Evolutionary conservation across 257 asterid species (phyloP).

Genomic region (Capsicum chinense): DNA sequence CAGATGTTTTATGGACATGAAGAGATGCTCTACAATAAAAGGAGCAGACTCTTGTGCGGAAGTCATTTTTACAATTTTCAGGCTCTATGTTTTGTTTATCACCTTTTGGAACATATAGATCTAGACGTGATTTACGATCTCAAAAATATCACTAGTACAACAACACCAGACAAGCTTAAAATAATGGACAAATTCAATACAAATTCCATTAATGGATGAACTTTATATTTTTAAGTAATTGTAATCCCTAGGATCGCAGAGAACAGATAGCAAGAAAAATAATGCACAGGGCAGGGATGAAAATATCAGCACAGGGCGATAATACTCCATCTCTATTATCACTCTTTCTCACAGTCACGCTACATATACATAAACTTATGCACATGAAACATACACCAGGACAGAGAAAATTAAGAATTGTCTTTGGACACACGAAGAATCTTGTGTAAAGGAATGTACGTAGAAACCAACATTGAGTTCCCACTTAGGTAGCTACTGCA

Average conservation of each 20-base stretch:
- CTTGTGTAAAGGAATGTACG: neutral
- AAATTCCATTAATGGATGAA: neutral
- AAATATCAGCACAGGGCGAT: neutral
- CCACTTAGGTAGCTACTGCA: neutral
- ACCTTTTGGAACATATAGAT: slow-evolving; percentile 1
- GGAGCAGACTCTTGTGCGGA: neutral
- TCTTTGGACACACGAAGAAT: neutral
- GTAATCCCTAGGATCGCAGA: neutral
- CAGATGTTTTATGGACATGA: neutral
- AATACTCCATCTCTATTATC: neutral
- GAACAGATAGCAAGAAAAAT: neutral
- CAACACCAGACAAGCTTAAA: neutral
- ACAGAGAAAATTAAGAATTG: neutral
- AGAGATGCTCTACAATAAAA: neutral
- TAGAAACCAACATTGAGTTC: neutral
- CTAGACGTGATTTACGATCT: neutral
- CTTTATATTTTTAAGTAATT: neutral
- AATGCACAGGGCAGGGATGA: neutral
- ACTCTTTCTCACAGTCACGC: neutral
- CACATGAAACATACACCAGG: slow-evolving; percentile 9
- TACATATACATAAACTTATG: neutral
- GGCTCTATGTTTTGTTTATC: neutral
- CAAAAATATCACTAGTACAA: neutral
- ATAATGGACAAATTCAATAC: neutral
- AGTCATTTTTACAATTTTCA: neutral